A percentile compares a stretch with the other conserved stretches of the same genome.
These are phyloP conservation scores for Schizosaccharomyces versatilis DNA, from an alignment of 1,139 yeast genomes.

Conservation along the genomic window DNA sequence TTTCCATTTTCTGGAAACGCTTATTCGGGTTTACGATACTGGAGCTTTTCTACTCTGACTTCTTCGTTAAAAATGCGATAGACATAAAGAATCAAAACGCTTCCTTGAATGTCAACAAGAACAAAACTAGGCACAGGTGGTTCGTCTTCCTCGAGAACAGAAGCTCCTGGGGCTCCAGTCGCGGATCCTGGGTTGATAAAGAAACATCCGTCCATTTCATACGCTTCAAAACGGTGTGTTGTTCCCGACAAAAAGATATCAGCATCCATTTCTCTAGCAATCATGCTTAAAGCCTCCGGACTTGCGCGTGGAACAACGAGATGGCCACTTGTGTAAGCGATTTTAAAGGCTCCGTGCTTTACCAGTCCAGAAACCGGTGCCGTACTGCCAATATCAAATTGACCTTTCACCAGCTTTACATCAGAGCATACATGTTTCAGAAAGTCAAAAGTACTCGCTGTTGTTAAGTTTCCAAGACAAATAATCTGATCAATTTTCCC, in stretches of 20 bases:
- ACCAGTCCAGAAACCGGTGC: slow-evolving; percentile 48
- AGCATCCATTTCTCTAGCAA: slow-evolving; percentile 80
- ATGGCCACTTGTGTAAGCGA: slow-evolving; percentile 73
- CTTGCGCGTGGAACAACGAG: slow-evolving; percentile 69
- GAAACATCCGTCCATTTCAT: slow-evolving; percentile 75
- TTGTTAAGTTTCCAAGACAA: slow-evolving; percentile 69
- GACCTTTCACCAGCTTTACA: slow-evolving; percentile 63
- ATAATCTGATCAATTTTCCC: slow-evolving; percentile 68
- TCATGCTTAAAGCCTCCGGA: slow-evolving; percentile 57
- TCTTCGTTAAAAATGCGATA: slow-evolving; percentile 27
- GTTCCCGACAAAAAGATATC: slow-evolving; percentile 95
- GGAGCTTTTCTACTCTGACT: slow-evolving; percentile 32
- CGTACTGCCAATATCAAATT: slow-evolving; percentile 26
- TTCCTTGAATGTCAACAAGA: slow-evolving; percentile 58
- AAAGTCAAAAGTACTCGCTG: slow-evolving; percentile 37
- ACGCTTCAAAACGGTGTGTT: slow-evolving; percentile 79
- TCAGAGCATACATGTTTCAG: slow-evolving; percentile 48
- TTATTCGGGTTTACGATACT: slow-evolving; percentile 41
- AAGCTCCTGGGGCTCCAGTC: slow-evolving; percentile 62
- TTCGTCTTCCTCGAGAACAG: slow-evolving; percentile 24
- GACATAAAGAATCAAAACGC: slow-evolving; percentile 58
- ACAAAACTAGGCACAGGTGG: slow-evolving; percentile 63
- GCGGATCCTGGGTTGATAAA: slow-evolving; percentile 91
- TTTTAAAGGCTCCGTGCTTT: slow-evolving; percentile 44
- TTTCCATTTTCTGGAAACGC: background rate